Percentiles rank a stretch among this genome's conserved stretches.
phyloP scores from a whole-genome alignment of 2,329 filamentous ascomycete genomes.

The Xylariaceae sp. region DNA sequence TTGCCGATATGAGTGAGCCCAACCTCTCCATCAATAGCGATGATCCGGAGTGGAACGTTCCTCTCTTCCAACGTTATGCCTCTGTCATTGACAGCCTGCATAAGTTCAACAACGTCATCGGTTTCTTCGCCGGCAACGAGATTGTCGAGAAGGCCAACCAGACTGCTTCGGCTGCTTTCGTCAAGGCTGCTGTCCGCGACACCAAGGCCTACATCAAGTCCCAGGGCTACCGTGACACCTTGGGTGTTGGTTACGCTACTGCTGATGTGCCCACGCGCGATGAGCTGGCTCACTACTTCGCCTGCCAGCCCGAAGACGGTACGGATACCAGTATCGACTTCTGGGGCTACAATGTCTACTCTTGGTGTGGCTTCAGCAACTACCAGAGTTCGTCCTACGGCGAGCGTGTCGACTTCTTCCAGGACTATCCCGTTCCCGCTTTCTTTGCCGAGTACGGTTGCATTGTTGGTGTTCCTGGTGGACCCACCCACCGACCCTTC shows the following conservation, averaged over 20 bases:
- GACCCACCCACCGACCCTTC: slow-evolving; percentile 66
- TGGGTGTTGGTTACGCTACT: slow-evolving; percentile 93
- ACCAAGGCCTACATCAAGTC: slow-evolving; percentile 88
- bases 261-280: slow-evolving; percentile 80
- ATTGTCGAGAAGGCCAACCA: slow-evolving; percentile 86
- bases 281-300: slow-evolving; percentile 86
- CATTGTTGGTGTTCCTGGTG: slow-evolving; percentile 56
- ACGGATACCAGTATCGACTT: slow-evolving; percentile 68
- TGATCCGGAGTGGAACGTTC: slow-evolving; percentile 70
- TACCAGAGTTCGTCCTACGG: slow-evolving; percentile 75
- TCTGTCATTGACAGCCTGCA: slow-evolving; percentile 74
- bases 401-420: slow-evolving; percentile 78
- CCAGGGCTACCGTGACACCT: slow-evolving; percentile 63
- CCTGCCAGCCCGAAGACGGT: slow-evolving; percentile 65
- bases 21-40: slow-evolving; percentile 78
- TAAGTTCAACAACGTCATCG: slow-evolving; percentile 84
- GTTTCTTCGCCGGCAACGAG: slow-evolving; percentile 98
- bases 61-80: slow-evolving; percentile 75
- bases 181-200: slow-evolving; percentile 96
- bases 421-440: slow-evolving; percentile 82
- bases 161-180: slow-evolving; percentile 84
- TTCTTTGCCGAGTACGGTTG: slow-evolving; percentile 99
- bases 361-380: slow-evolving; percentile 87
- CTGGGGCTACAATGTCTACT: slow-evolving; percentile 99
- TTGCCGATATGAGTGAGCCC: slow-evolving; percentile 85